These are phyloP conservation scores for Babesia gibsoni DNA, from an alignment of 169 alveolate species.

Conservation along the genomic window DNA sequence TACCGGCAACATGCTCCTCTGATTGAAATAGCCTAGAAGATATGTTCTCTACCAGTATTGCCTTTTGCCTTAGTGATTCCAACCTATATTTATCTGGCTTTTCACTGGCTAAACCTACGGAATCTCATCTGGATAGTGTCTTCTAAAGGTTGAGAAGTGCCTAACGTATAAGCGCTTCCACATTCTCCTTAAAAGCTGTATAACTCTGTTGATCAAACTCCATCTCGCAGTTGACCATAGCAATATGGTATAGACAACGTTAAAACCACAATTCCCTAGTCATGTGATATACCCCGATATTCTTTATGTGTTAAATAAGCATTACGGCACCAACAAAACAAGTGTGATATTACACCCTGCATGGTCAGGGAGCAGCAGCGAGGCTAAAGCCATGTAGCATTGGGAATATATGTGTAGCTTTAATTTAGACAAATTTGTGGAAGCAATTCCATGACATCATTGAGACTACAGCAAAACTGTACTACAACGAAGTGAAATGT, in stretches of 20 bases:
- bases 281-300: too few species aligned
- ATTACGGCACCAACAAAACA: too few species aligned
- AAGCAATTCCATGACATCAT: background rate
- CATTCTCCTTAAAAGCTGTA: slow-evolving; percentile 12
- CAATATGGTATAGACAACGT: too few species aligned
- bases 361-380: too few species aligned
- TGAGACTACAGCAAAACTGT: too few species aligned
- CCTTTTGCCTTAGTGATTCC: slow-evolving; percentile 53
- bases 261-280: too few species aligned
- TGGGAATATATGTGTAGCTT: background rate
- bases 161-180: background rate
- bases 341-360: too few species aligned
- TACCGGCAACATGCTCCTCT: slow-evolving; percentile 10
- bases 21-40: slow-evolving; percentile 22
- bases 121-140: slow-evolving; percentile 40
- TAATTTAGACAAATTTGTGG: background rate
- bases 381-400: too few species aligned
- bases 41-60: slow-evolving; percentile 41
- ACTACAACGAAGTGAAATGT: too few species aligned
- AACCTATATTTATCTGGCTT: slow-evolving; percentile 2
- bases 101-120: slow-evolving; percentile 15
- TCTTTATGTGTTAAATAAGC: too few species aligned
- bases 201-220: too few species aligned
- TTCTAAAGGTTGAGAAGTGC: slow-evolving; percentile 2
- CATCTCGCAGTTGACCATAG: too few species aligned